Percentiles rank a stretch among this genome's conserved stretches.
These are phyloP conservation scores for Dunaliella sp. DNA, from an alignment of 139 green algal genomes.

Conservation along the genomic window DNA sequence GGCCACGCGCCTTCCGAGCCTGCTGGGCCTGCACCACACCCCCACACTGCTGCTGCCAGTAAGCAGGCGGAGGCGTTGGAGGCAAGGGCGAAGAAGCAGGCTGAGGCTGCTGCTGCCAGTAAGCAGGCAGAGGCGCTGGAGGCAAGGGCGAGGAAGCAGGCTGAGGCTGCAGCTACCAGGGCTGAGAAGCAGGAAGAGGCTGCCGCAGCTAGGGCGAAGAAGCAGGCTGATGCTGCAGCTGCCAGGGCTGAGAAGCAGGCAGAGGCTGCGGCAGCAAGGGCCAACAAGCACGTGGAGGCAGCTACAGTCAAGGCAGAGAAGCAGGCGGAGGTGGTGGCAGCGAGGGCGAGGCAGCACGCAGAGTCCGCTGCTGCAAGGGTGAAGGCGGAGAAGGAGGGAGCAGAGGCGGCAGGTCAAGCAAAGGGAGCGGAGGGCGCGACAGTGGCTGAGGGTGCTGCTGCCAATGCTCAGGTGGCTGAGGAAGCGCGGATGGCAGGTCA, in stretches of 20 bases:
- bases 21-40: neutral
- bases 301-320: neutral
- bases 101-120: no score
- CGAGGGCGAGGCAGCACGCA: neutral
- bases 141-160: no score
- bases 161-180: no score
- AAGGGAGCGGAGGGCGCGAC: no score
- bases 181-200: neutral
- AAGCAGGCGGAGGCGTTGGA: no score
- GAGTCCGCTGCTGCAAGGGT: neutral
- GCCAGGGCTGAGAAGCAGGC: neutral
- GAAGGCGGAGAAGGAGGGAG: conserved; percentile 3
- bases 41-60: neutral
- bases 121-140: no score
- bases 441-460: conserved; percentile 6
- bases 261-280: neutral
- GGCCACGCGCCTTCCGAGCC: no score
- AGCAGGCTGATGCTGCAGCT: neutral
- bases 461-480: neutral
- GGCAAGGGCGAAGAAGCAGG: no score
- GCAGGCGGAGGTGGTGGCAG: neutral
- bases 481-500: neutral
- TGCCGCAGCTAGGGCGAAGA: neutral
- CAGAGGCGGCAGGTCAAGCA: neutral
- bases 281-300: neutral